These are phyloP conservation scores for Yarrowia sp. DNA, from an alignment of 805 yeast genomes.

Conservation along the genomic window DNA sequence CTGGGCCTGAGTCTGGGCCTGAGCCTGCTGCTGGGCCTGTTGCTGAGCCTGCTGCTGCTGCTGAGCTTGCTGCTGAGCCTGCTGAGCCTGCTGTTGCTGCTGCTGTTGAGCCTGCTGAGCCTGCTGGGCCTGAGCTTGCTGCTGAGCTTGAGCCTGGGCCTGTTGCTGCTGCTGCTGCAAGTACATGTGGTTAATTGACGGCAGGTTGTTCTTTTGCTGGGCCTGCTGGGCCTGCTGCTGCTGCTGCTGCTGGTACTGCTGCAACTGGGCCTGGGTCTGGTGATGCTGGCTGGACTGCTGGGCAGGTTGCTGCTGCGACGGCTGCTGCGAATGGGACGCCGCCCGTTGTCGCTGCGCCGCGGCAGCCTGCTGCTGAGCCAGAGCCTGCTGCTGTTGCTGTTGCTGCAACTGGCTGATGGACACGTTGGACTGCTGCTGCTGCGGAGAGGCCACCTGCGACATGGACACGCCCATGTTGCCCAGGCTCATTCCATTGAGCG, in stretches of 20 bases:
- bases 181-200: neutral
- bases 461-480: conserved; percentile 20
- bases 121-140: neutral
- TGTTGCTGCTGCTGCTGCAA: conserved; percentile 16
- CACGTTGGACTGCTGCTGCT: neutral
- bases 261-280: conserved; percentile 1
- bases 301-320: neutral
- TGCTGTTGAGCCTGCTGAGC: conserved; percentile 19
- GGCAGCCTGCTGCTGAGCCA: conserved; percentile 30
- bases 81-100: neutral
- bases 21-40: neutral
- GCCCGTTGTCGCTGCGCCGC: neutral
- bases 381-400: conserved; percentile 28
- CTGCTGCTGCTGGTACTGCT: conserved; percentile 25
- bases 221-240: conserved; percentile 16
- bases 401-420: conserved; percentile 15
- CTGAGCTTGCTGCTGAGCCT: neutral
- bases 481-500: conserved; percentile 5
- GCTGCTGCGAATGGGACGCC: neutral
- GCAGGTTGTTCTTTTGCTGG: conserved; percentile 23
- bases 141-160: neutral
- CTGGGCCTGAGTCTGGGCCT: neutral
- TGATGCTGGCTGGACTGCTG: neutral
- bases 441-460: conserved; percentile 15
- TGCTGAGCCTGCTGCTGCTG: neutral